A percentile compares a stretch with the other conserved stretches of the same genome.
Conservation (phyloP, 805 yeast species). For the Kodamaea restingae region DNA sequence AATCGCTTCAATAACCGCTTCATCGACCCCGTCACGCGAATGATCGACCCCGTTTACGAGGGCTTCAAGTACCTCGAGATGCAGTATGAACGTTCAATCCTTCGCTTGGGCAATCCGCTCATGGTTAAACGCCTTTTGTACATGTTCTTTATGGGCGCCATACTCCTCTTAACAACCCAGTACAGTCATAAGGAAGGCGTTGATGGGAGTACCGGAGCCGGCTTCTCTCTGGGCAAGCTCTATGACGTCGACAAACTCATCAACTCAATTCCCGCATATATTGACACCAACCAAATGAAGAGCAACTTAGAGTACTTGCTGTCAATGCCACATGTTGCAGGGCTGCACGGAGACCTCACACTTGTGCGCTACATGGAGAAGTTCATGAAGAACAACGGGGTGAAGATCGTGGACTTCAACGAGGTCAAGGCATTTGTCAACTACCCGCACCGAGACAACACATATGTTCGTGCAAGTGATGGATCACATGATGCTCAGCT, state of each 20-base stretch:
- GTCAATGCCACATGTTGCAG: conserved; percentile 82
- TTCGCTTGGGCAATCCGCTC: conserved; percentile 78
- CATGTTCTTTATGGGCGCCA: conserved; percentile 56
- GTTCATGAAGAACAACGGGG: conserved; percentile 54
- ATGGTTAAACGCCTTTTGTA: conserved; percentile 75
- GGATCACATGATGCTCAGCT: conserved; percentile 38
- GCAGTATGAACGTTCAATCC: conserved; percentile 53
- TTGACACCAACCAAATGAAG: conserved; percentile 57
- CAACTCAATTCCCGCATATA: conserved; percentile 43
- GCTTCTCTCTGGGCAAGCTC: conserved; percentile 52
- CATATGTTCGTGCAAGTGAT: conserved; percentile 29
- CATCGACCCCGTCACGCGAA: conserved; percentile 41
- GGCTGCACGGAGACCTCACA: conserved; percentile 80
- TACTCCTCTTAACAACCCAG: conserved; percentile 55
- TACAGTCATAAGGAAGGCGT: conserved; percentile 47
- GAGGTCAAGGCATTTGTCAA: conserved; percentile 56
- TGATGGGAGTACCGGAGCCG: conserved; percentile 38
- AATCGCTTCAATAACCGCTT: conserved; percentile 32
- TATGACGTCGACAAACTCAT: conserved; percentile 54
- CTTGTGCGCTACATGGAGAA: conserved; percentile 62
- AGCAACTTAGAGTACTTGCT: conserved; percentile 68
- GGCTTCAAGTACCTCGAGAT: conserved; percentile 38
- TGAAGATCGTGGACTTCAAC: conserved; percentile 47
- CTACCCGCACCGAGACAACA: conserved; percentile 47
- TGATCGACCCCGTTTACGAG: conserved; percentile 51